phyloP scores from a whole-genome alignment of 2,329 filamentous ascomycete species.

The Pseudodiploospora longispora region DNA sequence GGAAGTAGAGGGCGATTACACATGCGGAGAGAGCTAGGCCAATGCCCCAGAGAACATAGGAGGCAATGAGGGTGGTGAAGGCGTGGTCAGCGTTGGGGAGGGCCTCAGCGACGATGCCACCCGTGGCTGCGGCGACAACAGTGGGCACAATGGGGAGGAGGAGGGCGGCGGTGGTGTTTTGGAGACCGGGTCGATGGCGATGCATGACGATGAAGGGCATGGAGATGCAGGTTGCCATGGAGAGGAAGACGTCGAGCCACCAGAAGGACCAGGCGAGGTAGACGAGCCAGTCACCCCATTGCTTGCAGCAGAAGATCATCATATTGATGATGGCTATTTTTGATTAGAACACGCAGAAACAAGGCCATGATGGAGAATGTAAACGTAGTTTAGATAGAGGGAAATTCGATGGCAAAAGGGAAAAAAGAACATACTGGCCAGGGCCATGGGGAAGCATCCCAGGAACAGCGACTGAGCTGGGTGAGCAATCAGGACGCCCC shows the following conservation, averaged over 20 bases:
- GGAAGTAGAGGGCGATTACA: constrained; percentile 61
- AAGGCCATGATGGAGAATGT: not conserved
- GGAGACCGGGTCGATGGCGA: constrained; percentile 37
- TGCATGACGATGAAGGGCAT: constrained; percentile 49
- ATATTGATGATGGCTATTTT: constrained; percentile 51
- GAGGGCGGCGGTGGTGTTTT: constrained; percentile 55
- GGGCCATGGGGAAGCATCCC: constrained; percentile 60
- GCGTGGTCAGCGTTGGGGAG: constrained; percentile 48
- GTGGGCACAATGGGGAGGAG: constrained; percentile 59
- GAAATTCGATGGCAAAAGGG: not conserved
- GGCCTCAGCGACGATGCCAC: constrained; percentile 54
- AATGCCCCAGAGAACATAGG: constrained; percentile 62
- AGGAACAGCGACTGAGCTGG: constrained; percentile 61
- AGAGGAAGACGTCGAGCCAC: constrained; percentile 48
- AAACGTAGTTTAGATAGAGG: not conserved
- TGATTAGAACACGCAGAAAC: not conserved
- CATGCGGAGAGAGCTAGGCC: constrained; percentile 50
- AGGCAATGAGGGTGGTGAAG: constrained; percentile 53
- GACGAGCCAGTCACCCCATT: constrained; percentile 53
- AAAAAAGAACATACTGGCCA: constrained; percentile 39
- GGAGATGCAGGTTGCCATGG: constrained; percentile 44
- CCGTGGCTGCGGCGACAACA: constrained; percentile 57
- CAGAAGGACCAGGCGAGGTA: constrained; percentile 49
- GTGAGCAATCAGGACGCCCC: constrained; percentile 57
- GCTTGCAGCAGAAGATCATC: constrained; percentile 51